A percentile compares a stretch with the other conserved stretches of the same genome.
Evolutionary conservation across 192 early-diverging fungal species (phyloP).

Genomic region (Podila clonocystis): DNA sequence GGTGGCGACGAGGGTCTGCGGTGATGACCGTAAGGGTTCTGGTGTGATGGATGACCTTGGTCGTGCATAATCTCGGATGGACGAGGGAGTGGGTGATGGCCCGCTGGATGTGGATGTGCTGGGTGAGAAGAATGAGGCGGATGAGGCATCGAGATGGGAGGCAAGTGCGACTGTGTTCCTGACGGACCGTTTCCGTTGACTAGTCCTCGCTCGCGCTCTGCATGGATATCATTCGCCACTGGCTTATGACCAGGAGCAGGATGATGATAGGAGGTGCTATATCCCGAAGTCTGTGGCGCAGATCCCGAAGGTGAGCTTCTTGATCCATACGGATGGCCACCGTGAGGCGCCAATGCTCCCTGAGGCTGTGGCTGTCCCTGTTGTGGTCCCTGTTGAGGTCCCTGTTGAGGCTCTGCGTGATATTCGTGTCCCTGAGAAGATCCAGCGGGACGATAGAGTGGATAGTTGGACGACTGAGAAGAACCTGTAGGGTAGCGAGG

Average conservation of each 20-base stretch:
- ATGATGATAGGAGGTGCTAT: constrained; percentile 27
- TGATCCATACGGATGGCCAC: constrained; percentile 29
- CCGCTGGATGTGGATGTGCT: background rate
- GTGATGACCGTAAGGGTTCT: constrained; percentile 26
- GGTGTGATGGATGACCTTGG: constrained; percentile 25
- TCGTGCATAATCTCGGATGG: constrained; percentile 32
- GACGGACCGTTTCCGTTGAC: background rate
- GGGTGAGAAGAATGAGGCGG: background rate
- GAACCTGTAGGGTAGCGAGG: constrained; percentile 30
- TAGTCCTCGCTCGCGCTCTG: constrained; percentile 10
- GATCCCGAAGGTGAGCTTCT: constrained; percentile 20
- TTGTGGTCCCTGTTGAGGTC: background rate
- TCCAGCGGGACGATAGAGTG: constrained; percentile 24
- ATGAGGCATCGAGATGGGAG: constrained; percentile 23
- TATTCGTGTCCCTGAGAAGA: constrained; percentile 27
- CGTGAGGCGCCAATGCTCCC: constrained; percentile 8
- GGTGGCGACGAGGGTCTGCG: constrained; percentile 37
- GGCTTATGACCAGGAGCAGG: constrained; percentile 6
- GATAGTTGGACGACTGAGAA: constrained; percentile 15
- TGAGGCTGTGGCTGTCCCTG: constrained; percentile 19
- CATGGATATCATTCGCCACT: constrained; percentile 6
- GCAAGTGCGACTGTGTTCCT: constrained; percentile 15
- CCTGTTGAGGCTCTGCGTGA: constrained; percentile 26
- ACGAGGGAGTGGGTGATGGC: constrained; percentile 26
- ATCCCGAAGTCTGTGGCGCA: constrained; percentile 15